Percentiles rank a stretch among this genome's conserved stretches.
Conservation (phyloP, 1,139 yeast species). For the Zygosaccharomyces pseudobailii region DNA sequence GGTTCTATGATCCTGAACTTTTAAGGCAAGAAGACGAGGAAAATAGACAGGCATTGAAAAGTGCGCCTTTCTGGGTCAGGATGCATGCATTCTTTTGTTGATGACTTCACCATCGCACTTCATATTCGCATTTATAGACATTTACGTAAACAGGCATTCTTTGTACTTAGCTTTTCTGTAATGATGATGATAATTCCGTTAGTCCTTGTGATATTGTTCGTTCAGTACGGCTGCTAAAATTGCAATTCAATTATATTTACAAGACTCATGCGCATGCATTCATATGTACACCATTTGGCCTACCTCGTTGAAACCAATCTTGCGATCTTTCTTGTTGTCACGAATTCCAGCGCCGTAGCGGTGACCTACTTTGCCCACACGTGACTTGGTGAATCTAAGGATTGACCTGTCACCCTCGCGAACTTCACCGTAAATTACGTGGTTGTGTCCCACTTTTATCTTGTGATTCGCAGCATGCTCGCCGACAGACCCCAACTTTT, state of each 20-base stretch:
- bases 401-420: constrained; percentile 53
- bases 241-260: not conserved
- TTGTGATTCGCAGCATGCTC: constrained; percentile 39
- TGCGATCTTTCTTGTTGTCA: constrained; percentile 82
- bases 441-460: constrained; percentile 19
- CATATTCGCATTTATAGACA: not conserved
- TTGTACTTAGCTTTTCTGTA: not conserved
- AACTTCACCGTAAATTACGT: constrained; percentile 32
- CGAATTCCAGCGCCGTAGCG: constrained; percentile 90
- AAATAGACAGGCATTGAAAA: constrained; percentile 39
- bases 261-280: not conserved
- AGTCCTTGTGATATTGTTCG: no score
- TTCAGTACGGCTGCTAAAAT: no score
- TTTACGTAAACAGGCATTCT: not conserved
- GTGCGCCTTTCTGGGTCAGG: constrained; percentile 37
- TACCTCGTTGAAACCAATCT: constrained; percentile 65
- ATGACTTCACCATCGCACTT: constrained; percentile 2
- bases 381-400: constrained; percentile 71
- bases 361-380: constrained; percentile 79
- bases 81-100: constrained; percentile 47
- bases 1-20: constrained; percentile 50
- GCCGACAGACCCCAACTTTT: constrained; percentile 55
- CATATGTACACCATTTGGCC: constrained; percentile 55
- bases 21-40: constrained; percentile 48
- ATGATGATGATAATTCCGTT: not conserved